Evolutionary conservation across 306 rosid genomes (phyloP).

Genomic region (Acacia acuminata): DNA sequence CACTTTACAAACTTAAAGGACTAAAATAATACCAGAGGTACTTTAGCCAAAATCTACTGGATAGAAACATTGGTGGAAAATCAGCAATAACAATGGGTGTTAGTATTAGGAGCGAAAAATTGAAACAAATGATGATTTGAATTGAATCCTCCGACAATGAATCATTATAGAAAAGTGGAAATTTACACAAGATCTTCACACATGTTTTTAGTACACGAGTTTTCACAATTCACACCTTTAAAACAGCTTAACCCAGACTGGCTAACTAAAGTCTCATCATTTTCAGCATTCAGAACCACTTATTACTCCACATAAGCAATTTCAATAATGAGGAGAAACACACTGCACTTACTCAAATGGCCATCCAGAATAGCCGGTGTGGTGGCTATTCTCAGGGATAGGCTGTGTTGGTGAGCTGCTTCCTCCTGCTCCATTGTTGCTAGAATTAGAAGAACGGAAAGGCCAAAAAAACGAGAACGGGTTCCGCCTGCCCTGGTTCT

Average conservation of each 20-base stretch:
- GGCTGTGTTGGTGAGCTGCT: constrained; percentile 47
- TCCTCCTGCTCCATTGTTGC: constrained; percentile 47
- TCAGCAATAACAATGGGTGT: not conserved
- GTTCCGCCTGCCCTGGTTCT: constrained; percentile 48
- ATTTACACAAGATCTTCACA: constrained; percentile 5
- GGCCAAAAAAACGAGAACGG: constrained; percentile 66
- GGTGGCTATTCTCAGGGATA: constrained; percentile 14
- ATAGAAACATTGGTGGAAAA: not conserved
- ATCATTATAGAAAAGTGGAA: not conserved
- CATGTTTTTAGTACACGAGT: not conserved
- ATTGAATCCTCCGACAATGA: not conserved
- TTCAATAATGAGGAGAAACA: not conserved
- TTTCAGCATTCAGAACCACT: not conserved
- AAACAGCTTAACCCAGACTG: not conserved
- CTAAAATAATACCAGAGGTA: too few relatives aligned
- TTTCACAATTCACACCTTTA: not conserved
- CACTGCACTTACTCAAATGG: not conserved
- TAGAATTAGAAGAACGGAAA: constrained; percentile 58
- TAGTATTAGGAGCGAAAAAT: not conserved
- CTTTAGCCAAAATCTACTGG: not conserved
- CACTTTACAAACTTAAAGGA: too few relatives aligned
- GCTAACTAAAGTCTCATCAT: not conserved
- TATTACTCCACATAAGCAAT: not conserved
- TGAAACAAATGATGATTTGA: not conserved
- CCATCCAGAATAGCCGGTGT: constrained; percentile 9